Base-by-base conservation (phyloP, 2,329 filamentous ascomycete genomes). In the Clonostachys byssicola region DNA sequence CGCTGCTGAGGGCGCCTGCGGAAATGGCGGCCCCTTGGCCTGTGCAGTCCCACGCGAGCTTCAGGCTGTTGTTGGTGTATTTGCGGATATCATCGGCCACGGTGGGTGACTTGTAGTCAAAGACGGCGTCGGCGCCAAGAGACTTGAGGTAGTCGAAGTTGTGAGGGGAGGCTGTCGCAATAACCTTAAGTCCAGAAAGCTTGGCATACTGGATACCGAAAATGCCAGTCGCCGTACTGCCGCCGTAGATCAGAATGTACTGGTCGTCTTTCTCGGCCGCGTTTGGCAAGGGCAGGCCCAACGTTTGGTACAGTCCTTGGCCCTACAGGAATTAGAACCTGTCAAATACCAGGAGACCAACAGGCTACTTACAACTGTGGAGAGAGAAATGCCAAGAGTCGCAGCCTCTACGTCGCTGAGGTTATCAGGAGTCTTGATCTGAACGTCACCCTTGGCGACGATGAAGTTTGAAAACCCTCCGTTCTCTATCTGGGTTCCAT, bases 171-270 rank as follows among this genome's bases (percentile, higher is more conserved):
- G 63, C 55, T 1, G 70, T 73, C 1, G 71, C 55, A 13, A 71
- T 57, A 10, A 73, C 67, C 13, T 50, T 60, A 34, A 64, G 63
- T 6, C 68, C 71, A 7, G 67, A 68, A n/a, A 64, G 56, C 51
- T 67, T 68, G 46, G 69, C 69, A 51, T 57, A 69, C 54, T 74
- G 71, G 51, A 75, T 70, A 6, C 61, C 72, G 46, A 78, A 73
- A 40, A 80, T 74, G 59, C 73, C 75, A 1, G 79, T 80, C 2
- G 77, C 79, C 9, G 74, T 82, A 59, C 75, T 75, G 14, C 69
- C 71, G 40, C 71, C 73, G 47, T 75, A 73, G 50, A 74, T 72
- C 23, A 75, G 53, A 40, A 75, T 54, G 0, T 69, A 62, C 39
- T 66, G 56, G 40, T 65, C 56, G 12, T 66, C 61, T n/a, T 63